phyloP scores from a whole-genome alignment of 495 filamentous ascomycete genomes.

The Aspergillus steynii region DNA sequence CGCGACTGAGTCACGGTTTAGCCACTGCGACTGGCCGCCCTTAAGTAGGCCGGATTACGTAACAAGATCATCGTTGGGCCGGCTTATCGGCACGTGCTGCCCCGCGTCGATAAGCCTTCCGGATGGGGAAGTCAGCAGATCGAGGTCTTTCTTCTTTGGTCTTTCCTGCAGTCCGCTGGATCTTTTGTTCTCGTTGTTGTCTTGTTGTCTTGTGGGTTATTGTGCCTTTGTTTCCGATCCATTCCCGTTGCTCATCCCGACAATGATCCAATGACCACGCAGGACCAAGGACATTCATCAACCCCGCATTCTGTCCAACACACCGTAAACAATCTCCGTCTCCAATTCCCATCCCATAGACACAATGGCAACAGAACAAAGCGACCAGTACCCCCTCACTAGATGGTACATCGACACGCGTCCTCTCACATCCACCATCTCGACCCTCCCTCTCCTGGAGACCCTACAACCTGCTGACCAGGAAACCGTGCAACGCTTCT shows the following conservation, averaged over 20 bases:
- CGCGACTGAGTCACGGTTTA: slow-evolving; percentile 12
- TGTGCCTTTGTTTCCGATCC: too few relatives aligned
- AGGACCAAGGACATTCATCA: not conserved
- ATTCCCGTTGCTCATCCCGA: not conserved
- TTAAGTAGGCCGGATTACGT: not conserved
- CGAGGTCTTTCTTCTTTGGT: not conserved
- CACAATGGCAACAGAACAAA: slow-evolving; percentile 3
- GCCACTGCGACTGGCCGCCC: not conserved
- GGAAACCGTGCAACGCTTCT: slow-evolving; percentile 35
- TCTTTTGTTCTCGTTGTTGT: not conserved
- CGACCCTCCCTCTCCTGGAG: slow-evolving; percentile 38
- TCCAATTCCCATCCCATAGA: not conserved
- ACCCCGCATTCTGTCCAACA: not conserved
- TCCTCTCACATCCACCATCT: slow-evolving; percentile 28
- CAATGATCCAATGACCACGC: not conserved
- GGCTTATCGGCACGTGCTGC: slow-evolving; percentile 30
- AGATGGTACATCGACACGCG: slow-evolving; percentile 50
- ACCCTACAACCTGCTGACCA: slow-evolving; percentile 39
- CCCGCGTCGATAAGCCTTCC: slow-evolving; percentile 21
- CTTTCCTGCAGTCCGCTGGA: not conserved
- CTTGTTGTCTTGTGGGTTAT: too few relatives aligned
- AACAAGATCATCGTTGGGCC: slow-evolving; percentile 13
- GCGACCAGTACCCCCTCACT: slow-evolving; percentile 12
- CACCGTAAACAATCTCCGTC: not conserved
- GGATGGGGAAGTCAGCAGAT: not conserved